Percentiles rank a stretch among this genome's conserved stretches.
Evolutionary conservation across 805 yeast species (phyloP).

Genomic region (Schwanniomyces sp.): DNA sequence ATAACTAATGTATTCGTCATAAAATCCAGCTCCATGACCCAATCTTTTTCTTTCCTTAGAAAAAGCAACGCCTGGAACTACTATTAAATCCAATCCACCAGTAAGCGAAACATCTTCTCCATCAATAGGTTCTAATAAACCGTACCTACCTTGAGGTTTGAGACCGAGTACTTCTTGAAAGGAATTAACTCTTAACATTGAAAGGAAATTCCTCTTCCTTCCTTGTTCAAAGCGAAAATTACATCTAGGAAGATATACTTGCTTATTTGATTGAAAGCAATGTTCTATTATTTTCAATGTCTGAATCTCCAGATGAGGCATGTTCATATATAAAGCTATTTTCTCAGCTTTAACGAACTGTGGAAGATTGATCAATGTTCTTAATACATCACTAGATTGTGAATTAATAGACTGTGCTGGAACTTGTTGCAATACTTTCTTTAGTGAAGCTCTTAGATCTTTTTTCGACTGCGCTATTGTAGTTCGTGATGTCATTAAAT

Average conservation of each 20-base stretch:
- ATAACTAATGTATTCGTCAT: conserved; percentile 58
- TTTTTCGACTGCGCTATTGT: conserved; percentile 18
- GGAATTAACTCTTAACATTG: conserved; percentile 53
- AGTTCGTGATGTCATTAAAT: conserved; percentile 1
- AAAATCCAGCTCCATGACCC: conserved; percentile 94
- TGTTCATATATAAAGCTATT: conserved; percentile 72
- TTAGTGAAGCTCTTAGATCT: conserved; percentile 24
- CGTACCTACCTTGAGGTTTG: conserved; percentile 66
- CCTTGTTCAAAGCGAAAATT: conserved; percentile 24
- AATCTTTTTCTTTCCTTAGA: conserved; percentile 52
- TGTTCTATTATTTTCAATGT: conserved; percentile 54
- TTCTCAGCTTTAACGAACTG: conserved; percentile 44
- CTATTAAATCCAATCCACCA: conserved; percentile 59
- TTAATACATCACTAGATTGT: conserved; percentile 26
- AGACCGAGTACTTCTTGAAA: conserved; percentile 45
- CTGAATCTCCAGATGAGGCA: conserved; percentile 70
- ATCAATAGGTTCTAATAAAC: conserved; percentile 63
- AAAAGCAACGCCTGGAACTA: conserved; percentile 88
- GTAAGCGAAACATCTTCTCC: conserved; percentile 27
- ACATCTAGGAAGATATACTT: conserved; percentile 61
- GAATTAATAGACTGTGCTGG: conserved; percentile 10
- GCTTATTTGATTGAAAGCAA: conserved; percentile 51
- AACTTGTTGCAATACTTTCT: conserved; percentile 16
- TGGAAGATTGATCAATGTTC: conserved; percentile 18
- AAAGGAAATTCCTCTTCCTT: conserved; percentile 42